A percentile compares a stretch with the other conserved stretches of the same genome.
phyloP scores from a whole-genome alignment of 345 rosid species.

The Anacardium occidentale region DNA sequence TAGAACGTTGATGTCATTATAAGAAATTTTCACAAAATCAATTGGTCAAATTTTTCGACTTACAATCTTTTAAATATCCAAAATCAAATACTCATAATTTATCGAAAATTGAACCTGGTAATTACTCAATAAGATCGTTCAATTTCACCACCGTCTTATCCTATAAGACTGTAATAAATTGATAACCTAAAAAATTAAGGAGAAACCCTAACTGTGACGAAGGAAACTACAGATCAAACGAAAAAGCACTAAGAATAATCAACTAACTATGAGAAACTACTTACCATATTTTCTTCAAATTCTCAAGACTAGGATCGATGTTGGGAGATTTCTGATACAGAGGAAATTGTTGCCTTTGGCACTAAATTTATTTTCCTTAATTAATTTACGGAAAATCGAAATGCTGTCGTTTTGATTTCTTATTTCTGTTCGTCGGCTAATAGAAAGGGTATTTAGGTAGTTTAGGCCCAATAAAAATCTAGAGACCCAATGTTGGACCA shows the following conservation, averaged over 20 bases:
- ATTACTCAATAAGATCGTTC: not conserved
- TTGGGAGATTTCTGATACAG: not conserved
- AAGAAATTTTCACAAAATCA: not conserved
- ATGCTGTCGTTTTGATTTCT: not conserved
- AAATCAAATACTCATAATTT: not conserved
- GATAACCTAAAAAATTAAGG: not conserved
- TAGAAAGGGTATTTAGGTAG: not conserved
- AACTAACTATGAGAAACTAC: not conserved
- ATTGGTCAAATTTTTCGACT: not conserved
- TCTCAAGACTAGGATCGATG: not conserved
- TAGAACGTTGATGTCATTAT: not conserved
- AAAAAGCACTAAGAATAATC: not conserved
- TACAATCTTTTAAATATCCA: not conserved
- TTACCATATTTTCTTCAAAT: conserved; percentile 15
- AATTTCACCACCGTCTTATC: not conserved
- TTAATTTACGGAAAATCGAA: too few relatives aligned
- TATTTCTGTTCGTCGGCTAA: not conserved
- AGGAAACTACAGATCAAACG: not conserved
- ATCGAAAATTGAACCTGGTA: not conserved
- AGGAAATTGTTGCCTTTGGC: not conserved
- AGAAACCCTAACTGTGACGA: not conserved
- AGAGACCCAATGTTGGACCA: too few relatives aligned
- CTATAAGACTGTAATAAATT: not conserved
- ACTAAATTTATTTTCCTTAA: not conserved
- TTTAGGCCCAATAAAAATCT: not conserved